Evolutionary conservation across 352 stramenopile genomes (phyloP), one percentile per base, ranked within the genome.

Genomic region (Globisporangium polare): DNA sequence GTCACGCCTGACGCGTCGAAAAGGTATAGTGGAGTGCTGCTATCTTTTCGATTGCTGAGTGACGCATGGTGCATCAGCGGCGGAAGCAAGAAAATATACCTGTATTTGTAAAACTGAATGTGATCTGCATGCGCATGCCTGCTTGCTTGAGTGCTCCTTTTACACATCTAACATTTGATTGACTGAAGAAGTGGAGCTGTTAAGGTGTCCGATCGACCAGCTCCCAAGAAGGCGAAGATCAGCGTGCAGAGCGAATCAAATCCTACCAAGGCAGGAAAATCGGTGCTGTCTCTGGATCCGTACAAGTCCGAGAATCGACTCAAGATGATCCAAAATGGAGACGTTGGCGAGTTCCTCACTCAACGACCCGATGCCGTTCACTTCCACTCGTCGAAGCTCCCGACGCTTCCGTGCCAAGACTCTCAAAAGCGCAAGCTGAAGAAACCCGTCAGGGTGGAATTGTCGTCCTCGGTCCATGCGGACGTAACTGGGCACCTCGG

Each of bases 401-500:
- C 80, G 13, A 63, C 56, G 18, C 43, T 89, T 35, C 80, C 75
- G 27, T 82, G 71, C 29, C 71, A 67, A 41, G 79, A 84, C 22
- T 58, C 69, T 6, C 57, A 68, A 35, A 78, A 74, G 33, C 71
- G 73, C 35, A 89, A 85, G 55, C 66, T 94, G 31, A 88, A 75
- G 65, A 91, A 76, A 33, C 43, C 75, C 7, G 69, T 85, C 46
- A 53, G 53, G 13, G 58, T 94, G 31, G 53, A 67, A 20, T 39
- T 80, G 18, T 72, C 74, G 35, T 15, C 66, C 8, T 70, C 68
- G 24, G 58, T 78, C 31, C 62, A 53, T 33, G 47, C 86, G 33
- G 55, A 89, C 45, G 66, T 88, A 2, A 63, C 80, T 24, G 80
- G 80, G 7, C 66, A 89, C 37, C 67, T 95, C 8, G 86, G 86